Evolutionary conservation across 306 rosid species (phyloP).

Genomic region (Casuarina glauca): DNA sequence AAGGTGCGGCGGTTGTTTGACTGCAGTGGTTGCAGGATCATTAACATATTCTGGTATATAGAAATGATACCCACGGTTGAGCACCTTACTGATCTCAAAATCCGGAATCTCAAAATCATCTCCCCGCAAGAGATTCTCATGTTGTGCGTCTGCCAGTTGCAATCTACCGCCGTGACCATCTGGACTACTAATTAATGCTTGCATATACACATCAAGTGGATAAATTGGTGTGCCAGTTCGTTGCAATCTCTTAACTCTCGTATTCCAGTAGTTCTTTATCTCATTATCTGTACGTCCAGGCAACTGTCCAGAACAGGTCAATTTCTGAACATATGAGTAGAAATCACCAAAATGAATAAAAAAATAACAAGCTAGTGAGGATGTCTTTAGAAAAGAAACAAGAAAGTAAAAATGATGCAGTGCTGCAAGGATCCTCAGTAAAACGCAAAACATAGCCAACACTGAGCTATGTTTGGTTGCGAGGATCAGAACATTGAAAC

Average conservation of each 20-base stretch:
- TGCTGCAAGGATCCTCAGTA: neutral
- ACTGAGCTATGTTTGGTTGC: neutral
- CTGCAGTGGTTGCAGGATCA: constrained; percentile 33
- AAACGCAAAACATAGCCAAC: neutral
- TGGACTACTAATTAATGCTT: constrained; percentile 37
- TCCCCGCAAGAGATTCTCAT: constrained; percentile 30
- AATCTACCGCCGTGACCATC: constrained; percentile 35
- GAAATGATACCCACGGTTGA: constrained; percentile 23
- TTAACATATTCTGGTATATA: constrained; percentile 36
- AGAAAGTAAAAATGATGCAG: neutral
- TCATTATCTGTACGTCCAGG: constrained; percentile 86
- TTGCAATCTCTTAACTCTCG: constrained; percentile 56
- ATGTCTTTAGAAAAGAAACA: neutral
- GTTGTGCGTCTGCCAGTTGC: constrained; percentile 25
- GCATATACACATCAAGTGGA: constrained; percentile 52
- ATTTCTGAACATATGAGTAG: neutral
- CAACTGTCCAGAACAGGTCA: constrained; percentile 37
- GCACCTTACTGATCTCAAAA: constrained; percentile 36
- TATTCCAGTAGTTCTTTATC: constrained; percentile 80
- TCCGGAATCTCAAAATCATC: constrained; percentile 51
- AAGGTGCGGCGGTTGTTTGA: constrained; percentile 41
- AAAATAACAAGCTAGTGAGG: neutral
- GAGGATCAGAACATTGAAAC: neutral
- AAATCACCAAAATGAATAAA: neutral
- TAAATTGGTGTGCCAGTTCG: constrained; percentile 64